These are phyloP conservation scores for Morella rubra DNA, from an alignment of 306 rosid species.

Conservation along the genomic window DNA sequence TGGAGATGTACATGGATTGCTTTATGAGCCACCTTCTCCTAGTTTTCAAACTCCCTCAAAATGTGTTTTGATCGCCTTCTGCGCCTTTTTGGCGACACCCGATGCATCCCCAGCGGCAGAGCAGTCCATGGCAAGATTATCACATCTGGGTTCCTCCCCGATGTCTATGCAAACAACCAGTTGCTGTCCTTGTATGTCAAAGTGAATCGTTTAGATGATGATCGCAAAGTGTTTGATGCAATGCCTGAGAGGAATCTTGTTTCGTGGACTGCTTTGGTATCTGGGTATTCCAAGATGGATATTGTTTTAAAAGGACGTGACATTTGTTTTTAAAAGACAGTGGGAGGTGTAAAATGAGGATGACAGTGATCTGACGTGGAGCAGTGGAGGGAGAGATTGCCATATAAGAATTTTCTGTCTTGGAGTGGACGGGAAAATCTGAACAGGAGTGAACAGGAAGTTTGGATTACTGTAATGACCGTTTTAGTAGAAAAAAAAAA, in stretches of 20 bases:
- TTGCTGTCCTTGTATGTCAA: not conserved
- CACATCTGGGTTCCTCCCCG: not conserved
- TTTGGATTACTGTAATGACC: too few species aligned
- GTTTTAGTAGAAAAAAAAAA: too few species aligned
- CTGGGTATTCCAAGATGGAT: not conserved
- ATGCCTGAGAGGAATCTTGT: not conserved
- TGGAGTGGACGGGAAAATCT: too few species aligned
- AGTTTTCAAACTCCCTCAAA: not conserved
- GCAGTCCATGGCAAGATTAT: constrained; percentile 3
- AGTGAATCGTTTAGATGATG: not conserved
- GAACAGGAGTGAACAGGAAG: too few species aligned
- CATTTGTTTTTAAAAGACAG: too few species aligned
- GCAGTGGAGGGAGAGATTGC: too few species aligned
- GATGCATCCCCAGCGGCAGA: not conserved
- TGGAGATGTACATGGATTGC: not conserved
- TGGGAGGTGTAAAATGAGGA: too few species aligned
- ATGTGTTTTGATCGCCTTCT: not conserved
- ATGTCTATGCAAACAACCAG: not conserved
- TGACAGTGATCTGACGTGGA: too few species aligned
- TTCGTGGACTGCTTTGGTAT: constrained; percentile 3
- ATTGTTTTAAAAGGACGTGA: too few species aligned
- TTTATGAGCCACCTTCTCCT: too few species aligned
- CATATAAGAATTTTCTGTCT: too few species aligned
- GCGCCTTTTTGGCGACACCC: not conserved
- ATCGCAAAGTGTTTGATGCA: constrained; percentile 2